Percentiles rank a stretch among this genome's conserved stretches.
phyloP scores from a whole-genome alignment of 2,329 filamentous ascomycete genomes.

The Aspergillus sp. region DNA sequence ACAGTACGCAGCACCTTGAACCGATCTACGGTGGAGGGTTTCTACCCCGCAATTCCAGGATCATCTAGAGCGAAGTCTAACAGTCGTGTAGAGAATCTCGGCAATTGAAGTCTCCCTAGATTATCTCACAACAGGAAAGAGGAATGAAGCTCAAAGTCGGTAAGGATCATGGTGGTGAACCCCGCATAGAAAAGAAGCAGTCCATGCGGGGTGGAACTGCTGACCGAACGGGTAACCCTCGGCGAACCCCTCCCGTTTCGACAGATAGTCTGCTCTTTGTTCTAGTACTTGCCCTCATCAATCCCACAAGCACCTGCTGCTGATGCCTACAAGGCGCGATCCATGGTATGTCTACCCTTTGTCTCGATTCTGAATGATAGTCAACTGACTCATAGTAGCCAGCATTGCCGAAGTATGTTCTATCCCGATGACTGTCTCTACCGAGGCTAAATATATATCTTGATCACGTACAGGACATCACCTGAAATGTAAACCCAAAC shows the following conservation, averaged over 20 bases:
- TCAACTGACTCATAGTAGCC: not conserved
- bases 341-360: not conserved
- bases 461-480: not conserved
- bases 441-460: not conserved
- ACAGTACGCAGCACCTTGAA: no score
- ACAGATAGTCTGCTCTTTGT: not conserved
- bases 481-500: slow-evolving; percentile 3
- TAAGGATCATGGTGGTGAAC: not conserved
- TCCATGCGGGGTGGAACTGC: not conserved
- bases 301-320: not conserved
- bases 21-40: no score
- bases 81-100: no score
- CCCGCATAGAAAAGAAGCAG: not conserved
- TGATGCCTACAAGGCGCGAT: slow-evolving; percentile 9
- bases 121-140: no score
- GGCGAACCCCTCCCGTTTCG: not conserved
- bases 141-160: no score
- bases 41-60: no score
- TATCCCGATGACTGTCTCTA: not conserved
- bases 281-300: not conserved
- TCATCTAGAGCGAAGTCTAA: no score
- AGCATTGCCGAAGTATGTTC: slow-evolving; percentile 21
- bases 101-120: no score
- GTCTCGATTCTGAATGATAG: no score
- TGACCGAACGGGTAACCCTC: slow-evolving; percentile 7